Evolutionary conservation across 1,284 basidiomycete genomes (phyloP), one percentile per base, ranked within the genome.

Genomic region (Naganishia liquefaciens): DNA sequence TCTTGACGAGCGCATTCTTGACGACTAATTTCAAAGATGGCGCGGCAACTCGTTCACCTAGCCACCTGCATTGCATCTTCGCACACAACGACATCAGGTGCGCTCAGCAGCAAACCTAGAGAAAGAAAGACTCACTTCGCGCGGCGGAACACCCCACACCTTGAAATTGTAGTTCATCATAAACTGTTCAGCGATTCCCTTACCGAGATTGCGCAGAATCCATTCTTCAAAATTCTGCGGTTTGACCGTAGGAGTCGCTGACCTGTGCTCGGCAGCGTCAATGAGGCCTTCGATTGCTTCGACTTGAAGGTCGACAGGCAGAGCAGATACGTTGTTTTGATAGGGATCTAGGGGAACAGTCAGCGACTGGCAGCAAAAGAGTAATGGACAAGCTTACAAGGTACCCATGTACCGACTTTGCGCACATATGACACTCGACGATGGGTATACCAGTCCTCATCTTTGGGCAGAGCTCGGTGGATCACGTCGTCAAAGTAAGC

Each of bases 81-180:
- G n/a, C 21, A 3, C 11, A 44, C 19, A 15, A 37, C 21, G 19
- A 21, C 3, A 23, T 58, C 21, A 47, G 44, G 3, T n/a, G 4
- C 2, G 33, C 3, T 37, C 2, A n/a, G 9, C 9, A 2, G 33
- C 33, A 37, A 7, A 37, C 13, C 33, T 2, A 3, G 13, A 37
- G 33, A 7, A 37, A 10, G 10, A 33, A 33, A 10, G 33, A 68
- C 75, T 68, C 54, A 79, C 76, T 63, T 77, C 72, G 44, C 75
- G 79, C 13, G 82, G 81, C 37, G 80, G 81, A 10, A 82, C 80
- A 51, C 81, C 82, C 82, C 82, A 83, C 15, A 83, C 82, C 71
- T 82, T 82, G 77, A 80, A 83, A 74, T 83, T 83, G 75, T 83
- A 83, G 44, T 81, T 81, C 52, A 81, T 73, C 82, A 83, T 83